Evolutionary conservation across 2,329 filamentous ascomycete species (phyloP).

Genomic region (Cordyceps fumosorosea): DNA sequence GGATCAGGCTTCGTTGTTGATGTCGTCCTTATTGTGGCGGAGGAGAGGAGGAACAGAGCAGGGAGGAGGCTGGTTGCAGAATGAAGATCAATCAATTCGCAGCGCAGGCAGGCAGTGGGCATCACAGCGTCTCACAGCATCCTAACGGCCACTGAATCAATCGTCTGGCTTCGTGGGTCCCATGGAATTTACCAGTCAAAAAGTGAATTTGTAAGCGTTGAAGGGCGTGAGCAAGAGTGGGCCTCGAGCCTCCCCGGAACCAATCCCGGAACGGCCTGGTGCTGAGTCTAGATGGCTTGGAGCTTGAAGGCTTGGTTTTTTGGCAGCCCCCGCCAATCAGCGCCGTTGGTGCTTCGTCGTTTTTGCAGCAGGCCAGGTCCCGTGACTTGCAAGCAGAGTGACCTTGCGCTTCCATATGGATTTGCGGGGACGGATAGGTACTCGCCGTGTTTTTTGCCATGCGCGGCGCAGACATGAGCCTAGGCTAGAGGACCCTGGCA

Average conservation of each 20-base stretch:
- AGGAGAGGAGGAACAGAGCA: not conserved
- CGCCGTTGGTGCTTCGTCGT: not conserved
- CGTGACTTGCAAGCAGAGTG: not conserved
- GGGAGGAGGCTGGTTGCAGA: not conserved
- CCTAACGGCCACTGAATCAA: not conserved
- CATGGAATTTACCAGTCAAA: slow-evolving; percentile 13
- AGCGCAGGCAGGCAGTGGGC: not conserved
- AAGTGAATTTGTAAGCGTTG: slow-evolving; percentile 13
- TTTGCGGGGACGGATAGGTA: not conserved
- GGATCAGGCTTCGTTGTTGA: not conserved
- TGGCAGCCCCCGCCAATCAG: not conserved
- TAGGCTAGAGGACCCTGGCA: not conserved
- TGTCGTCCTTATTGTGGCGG: not conserved
- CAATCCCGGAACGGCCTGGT: slow-evolving; percentile 6
- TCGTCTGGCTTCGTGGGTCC: not conserved
- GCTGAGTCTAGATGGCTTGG: not conserved
- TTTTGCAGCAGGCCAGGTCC: not conserved
- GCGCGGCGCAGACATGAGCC: not conserved
- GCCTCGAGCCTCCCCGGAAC: not conserved
- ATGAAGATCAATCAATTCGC: not conserved
- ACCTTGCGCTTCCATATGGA: not conserved
- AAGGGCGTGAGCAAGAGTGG: not conserved
- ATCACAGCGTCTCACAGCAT: not conserved
- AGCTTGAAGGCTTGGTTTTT: not conserved
- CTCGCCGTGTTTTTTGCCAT: not conserved